Evolutionary conservation across 2,329 filamentous ascomycete species (phyloP).

Genomic region (Colletotrichum graminicola): DNA sequence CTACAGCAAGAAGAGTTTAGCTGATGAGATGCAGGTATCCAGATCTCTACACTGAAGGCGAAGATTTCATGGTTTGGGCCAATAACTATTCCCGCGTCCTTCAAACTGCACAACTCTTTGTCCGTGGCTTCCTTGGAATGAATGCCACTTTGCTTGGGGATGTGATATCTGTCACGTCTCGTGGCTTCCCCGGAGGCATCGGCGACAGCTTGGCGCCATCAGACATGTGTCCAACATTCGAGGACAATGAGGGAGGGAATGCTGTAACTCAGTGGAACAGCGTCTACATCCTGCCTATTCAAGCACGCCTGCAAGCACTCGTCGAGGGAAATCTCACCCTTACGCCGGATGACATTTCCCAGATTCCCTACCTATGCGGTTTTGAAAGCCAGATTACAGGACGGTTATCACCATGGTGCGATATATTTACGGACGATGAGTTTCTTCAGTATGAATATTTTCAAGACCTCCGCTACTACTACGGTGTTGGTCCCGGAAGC

Average conservation of each 20-base stretch:
- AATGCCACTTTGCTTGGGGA: conserved; percentile 65
- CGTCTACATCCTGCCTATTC: conserved; percentile 66
- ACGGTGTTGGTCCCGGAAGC: conserved; percentile 70
- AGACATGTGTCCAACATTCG: conserved; percentile 71
- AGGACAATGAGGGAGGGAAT: conserved; percentile 64
- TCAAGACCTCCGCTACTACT: conserved; percentile 77
- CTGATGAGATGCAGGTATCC: conserved; percentile 53
- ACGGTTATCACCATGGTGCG: conserved; percentile 71
- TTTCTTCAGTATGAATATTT: conserved; percentile 74
- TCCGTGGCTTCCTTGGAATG: conserved; percentile 70
- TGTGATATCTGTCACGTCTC: conserved; percentile 69
- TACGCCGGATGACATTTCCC: conserved; percentile 63
- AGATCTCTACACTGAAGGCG: conserved; percentile 62
- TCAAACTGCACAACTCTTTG: conserved; percentile 72
- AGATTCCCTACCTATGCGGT: conserved; percentile 77
- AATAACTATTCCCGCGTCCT: conserved; percentile 75
- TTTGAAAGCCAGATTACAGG: conserved; percentile 78
- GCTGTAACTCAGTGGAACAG: conserved; percentile 61
- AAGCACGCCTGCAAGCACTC: conserved; percentile 64
- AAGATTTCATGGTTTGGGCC: conserved; percentile 70
- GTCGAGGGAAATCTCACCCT: conserved; percentile 68
- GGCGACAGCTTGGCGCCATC: conserved; percentile 74
- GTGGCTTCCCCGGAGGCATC: conserved; percentile 62
- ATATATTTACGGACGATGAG: conserved; percentile 71
- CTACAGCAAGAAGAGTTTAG: neutral